Percentiles rank a stretch among this genome's conserved stretches.
Conservation (phyloP, 1,284 basidiomycete genomes). For the Sporisorium iseilematis-ciliati region DNA sequence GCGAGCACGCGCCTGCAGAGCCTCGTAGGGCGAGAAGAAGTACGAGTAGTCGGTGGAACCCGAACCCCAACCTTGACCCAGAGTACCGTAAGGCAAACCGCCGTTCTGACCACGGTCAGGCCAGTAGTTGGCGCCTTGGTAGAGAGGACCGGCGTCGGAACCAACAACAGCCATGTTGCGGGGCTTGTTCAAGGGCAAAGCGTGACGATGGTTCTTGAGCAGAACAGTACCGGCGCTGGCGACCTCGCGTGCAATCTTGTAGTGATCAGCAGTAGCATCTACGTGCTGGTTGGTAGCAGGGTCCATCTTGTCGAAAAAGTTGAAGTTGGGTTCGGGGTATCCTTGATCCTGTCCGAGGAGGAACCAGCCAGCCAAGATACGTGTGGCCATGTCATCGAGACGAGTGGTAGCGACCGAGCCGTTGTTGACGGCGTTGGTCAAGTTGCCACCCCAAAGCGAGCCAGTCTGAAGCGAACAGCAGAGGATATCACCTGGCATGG, state of each 20-base stretch:
- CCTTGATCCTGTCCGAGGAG: conserved; percentile 70
- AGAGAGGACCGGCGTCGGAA: conserved; percentile 78
- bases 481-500: conserved; percentile 70
- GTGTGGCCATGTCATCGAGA: conserved; percentile 71
- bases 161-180: conserved; percentile 59
- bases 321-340: conserved; percentile 56
- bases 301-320: conserved; percentile 54
- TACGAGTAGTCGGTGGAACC: conserved; percentile 74
- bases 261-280: conserved; percentile 81
- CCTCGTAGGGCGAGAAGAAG: conserved; percentile 74
- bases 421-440: conserved; percentile 78
- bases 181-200: conserved; percentile 54
- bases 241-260: conserved; percentile 77
- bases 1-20: conserved; percentile 75
- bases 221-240: conserved; percentile 81
- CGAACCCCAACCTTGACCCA: conserved; percentile 83
- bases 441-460: conserved; percentile 65
- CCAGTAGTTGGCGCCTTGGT: conserved; percentile 80
- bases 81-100: conserved; percentile 75
- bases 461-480: conserved; percentile 44
- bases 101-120: conserved; percentile 72
- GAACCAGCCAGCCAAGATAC: conserved; percentile 67
- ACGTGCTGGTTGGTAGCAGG: conserved; percentile 74
- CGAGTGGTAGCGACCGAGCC: conserved; percentile 78
- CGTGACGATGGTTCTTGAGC: conserved; percentile 76